Evolutionary conservation across 73 alveolate species (phyloP), one percentile per base, ranked within the genome.

Genomic region (Symbiodinium natans): DNA sequence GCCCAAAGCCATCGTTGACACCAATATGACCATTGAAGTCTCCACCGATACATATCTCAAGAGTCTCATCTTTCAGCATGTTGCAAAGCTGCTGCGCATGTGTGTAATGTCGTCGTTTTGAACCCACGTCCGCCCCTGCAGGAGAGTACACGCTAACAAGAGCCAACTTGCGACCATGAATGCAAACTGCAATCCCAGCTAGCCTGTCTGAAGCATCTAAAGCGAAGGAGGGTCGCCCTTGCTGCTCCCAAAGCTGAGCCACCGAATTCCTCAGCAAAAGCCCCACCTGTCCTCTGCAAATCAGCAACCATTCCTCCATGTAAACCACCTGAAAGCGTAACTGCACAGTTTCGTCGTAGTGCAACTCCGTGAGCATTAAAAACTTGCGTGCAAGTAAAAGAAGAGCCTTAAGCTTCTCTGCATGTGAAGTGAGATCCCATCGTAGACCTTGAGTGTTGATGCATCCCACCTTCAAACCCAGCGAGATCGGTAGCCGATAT

Each of bases 11-110:
- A 29, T 80, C 43, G 8, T 80, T 80, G 6, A 36, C 93, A 33
- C n/a, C n/a, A n/a, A n/a, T n/a, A n/a, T 84, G 93, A 3, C 74
- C 92, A 41, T 83, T 83, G 73, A 68, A 84, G 34, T 84, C 93
- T 2, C 93, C 80, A 40, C 93, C 93, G 80, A 11, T 8, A 43
- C 6, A 3, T 25, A 1, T 33, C 7, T 46, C 54, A 0, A 8
- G 17, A 1, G 3, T 2, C 23, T 3, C 38, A 4, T 6, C 5
- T 21, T 33, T 31, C 38, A 36, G 10, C 5, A n/a, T 19, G 17
- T 25, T 17, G 19, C 1, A 21, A 54, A 48, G 11, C 38, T 1
- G 9, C 15, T 1, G 34, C 29, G 43, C 0, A 33, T 33, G 31
- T 17, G 34, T 9, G 43, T 11, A n/a, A 29, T 54, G 77, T 13